Base-by-base conservation (phyloP, 2,329 filamentous ascomycete genomes). In the Nemania serpens region DNA sequence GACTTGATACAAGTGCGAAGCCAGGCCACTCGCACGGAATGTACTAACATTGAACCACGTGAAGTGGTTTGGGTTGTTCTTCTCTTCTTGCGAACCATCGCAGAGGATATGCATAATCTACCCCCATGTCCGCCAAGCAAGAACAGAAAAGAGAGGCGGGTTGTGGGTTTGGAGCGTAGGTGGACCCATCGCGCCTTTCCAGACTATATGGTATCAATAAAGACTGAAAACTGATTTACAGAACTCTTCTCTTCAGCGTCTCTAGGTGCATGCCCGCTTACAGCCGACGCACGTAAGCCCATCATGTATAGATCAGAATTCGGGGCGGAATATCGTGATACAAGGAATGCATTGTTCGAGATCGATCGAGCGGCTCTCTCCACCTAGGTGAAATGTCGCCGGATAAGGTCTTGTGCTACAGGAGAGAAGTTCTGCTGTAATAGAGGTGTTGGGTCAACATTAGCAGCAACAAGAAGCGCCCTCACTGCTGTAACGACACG, bases 401-500 rank as follows among this genome's bases (percentile, higher is more conserved):
- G 88, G 62, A 96, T 91, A 11, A 85, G 88, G 72, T 88, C 85
- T 77, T 97, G 93, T 63, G 91, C 89, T 69, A 96, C 91, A 1
- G 88, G 88, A 12, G 88, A 85, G 71, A 98, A 87, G 55, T 71
- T 61, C 58, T 88, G 87, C 62, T 87, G 85, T 57, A 97, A 81
- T 52, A 96, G 81, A 67, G 90, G 88, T 62, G 87, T 87, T 2
- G 91, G 87, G 70, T 97, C 90, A 48, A 95, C 80, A 55, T 87
- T 88, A 5, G 92, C 88, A 33, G 85, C 84, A 62, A 87, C 83
- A 42, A 97, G 84, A 52, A 99, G 82, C 54, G 85, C 79, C 79
- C 96, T 96, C 37, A 91, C 91, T 2, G 91, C 88, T 46, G 81
- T 81, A 34, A 92, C 91, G 59, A 97, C 90, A 63, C 89, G 87